phyloP scores from a whole-genome alignment of 1,139 yeast species.

The Candida tetrigidarum region DNA sequence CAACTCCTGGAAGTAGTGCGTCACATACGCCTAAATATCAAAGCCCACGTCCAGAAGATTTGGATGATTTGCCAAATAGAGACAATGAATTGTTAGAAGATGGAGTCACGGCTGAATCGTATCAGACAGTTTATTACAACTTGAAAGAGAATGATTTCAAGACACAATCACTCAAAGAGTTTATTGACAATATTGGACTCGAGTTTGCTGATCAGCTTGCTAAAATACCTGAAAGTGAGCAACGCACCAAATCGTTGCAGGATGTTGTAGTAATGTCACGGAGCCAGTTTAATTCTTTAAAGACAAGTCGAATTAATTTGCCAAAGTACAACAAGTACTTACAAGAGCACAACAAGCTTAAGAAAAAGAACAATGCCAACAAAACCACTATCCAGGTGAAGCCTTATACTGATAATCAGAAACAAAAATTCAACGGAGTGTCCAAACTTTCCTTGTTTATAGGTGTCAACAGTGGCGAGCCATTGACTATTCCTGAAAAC shows the following conservation, averaged over 20 bases:
- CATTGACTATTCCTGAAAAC: constrained; percentile 44
- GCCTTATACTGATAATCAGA: constrained; percentile 56
- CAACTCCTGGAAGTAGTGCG: constrained; percentile 5
- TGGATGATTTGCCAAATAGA: constrained; percentile 35
- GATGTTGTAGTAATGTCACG: constrained; percentile 29
- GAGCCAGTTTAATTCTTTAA: constrained; percentile 33
- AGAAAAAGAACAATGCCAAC: constrained; percentile 26
- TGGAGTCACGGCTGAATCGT: constrained; percentile 50
- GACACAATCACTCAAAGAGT: constrained; percentile 36
- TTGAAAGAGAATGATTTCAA: constrained; percentile 53
- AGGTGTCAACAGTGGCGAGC: constrained; percentile 20
- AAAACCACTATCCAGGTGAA: constrained; percentile 41
- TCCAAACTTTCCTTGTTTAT: constrained; percentile 69
- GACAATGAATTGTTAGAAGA: constrained; percentile 45
- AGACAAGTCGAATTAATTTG: constrained; percentile 32
- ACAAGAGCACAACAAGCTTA: constrained; percentile 28
- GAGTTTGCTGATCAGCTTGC: constrained; percentile 20
- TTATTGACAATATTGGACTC: constrained; percentile 27
- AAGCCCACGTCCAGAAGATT: constrained; percentile 14
- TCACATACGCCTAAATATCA: constrained; percentile 6
- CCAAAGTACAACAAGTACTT: constrained; percentile 40
- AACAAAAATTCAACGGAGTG: constrained; percentile 73
- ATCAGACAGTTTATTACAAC: constrained; percentile 55
- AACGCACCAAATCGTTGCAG: constrained; percentile 14
- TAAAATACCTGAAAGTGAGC: constrained; percentile 19